phyloP scores from a whole-genome alignment of 2,329 filamentous ascomycete species.

The Microcera coccophila region DNA sequence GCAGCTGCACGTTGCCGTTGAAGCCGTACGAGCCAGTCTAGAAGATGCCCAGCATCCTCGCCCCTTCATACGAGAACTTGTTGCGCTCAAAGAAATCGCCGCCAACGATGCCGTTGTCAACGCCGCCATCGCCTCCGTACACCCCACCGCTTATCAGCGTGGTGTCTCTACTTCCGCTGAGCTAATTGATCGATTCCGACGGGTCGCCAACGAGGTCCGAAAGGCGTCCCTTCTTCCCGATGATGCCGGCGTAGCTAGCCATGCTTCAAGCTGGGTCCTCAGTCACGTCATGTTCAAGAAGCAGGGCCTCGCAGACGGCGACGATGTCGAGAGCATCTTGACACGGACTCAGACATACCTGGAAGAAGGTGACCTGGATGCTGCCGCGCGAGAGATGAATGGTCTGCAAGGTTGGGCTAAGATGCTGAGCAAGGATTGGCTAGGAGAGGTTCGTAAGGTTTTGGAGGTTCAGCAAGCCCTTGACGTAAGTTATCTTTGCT shows the following conservation, averaged over 20 bases:
- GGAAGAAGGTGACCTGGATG: slow-evolving; percentile 90
- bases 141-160: slow-evolving; percentile 87
- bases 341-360: slow-evolving; percentile 84
- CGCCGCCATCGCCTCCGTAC: slow-evolving; percentile 94
- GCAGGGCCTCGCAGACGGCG: slow-evolving; percentile 73
- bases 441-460: slow-evolving; percentile 84
- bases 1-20: slow-evolving; percentile 91
- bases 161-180: slow-evolving; percentile 80
- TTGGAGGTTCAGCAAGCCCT: slow-evolving; percentile 94
- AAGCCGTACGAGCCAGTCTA: slow-evolving; percentile 82
- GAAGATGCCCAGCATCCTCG: slow-evolving; percentile 67
- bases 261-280: slow-evolving; percentile 83
- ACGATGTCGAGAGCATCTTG: slow-evolving; percentile 91
- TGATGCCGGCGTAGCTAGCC: slow-evolving; percentile 88
- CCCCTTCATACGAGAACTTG: slow-evolving; percentile 88
- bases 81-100: slow-evolving; percentile 90
- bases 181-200: slow-evolving; percentile 92
- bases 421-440: slow-evolving; percentile 90
- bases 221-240: slow-evolving; percentile 92
- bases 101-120: slow-evolving; percentile 80
- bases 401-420: slow-evolving; percentile 89
- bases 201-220: slow-evolving; percentile 85
- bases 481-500: slow-evolving; percentile 64
- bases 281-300: slow-evolving; percentile 98
- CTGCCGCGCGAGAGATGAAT: slow-evolving; percentile 93